Evolutionary conservation across 805 yeast species (phyloP), one percentile per base, ranked within the genome.

Genomic region (Starmerella sirachaensis): DNA sequence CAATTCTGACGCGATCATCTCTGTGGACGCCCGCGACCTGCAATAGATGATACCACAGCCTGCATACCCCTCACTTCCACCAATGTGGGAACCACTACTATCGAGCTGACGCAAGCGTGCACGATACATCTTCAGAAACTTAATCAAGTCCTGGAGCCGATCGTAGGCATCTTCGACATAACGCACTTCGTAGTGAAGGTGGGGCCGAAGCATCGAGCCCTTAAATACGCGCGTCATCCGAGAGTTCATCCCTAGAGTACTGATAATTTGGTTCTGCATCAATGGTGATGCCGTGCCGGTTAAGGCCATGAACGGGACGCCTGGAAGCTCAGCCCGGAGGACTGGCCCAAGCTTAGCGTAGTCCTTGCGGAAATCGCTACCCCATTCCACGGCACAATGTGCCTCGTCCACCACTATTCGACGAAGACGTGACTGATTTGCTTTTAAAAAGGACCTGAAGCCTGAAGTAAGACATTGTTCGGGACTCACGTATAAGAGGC

Each of bases 371-470:
- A 91, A 91, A 59, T 88, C 97, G 56, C 86, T 95, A 11, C 98
- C 98, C 98, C 98, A 91, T 11, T 91, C 81, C 33, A 94, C 83
- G 24, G 88, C 93, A 67, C 98, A 91, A 61, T 91, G 98, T 0
- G 98, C 98, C 55, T 84, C 98, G 60, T 91, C 98, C 25, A 91
- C 81, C 8, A 91, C 94, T 27, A 91, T 69, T 34, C 97, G 65
- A 0, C 94, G 91, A 31, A 91, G 61, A 47, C 64, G 63, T 17
- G 66, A 66, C n/a, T 63, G 65, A 8, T 85, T 59, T 34, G 60
- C 65, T 4, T 65, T 59, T 34, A 91, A 72, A 0, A 78, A 76
- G 38, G 63, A 65, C 49, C 72, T 77, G 20, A 88, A 76, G 49
- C 73, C 72, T 3, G 62, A 66, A 8, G 91, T 78, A 3, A 48